phyloP scores from a whole-genome alignment of 495 filamentous ascomycete species.

The Neurospora pannonica region DNA sequence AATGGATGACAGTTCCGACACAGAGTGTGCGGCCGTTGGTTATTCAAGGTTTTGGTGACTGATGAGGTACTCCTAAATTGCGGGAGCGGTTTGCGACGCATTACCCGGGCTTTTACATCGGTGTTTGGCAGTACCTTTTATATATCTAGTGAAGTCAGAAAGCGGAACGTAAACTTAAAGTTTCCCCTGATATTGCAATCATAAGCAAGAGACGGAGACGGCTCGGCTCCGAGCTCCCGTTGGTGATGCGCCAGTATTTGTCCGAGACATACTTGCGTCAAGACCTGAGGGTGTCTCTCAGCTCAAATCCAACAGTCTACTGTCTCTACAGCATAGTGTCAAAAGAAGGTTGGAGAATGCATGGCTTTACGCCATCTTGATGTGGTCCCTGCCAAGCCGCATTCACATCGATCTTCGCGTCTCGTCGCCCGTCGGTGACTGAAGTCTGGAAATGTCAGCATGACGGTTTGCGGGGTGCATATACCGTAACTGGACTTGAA shows the following conservation, averaged over 20 bases:
- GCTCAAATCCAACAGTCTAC: not conserved
- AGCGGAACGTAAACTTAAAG: not conserved
- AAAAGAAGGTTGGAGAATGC: not conserved
- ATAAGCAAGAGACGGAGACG: not conserved
- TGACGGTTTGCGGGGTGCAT: not conserved
- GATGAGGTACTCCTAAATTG: not conserved
- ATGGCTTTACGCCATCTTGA: not conserved
- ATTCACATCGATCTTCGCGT: not conserved
- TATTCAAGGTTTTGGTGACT: not conserved
- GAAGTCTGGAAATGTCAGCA: not conserved
- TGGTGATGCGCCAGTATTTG: not conserved
- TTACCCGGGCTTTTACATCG: not conserved
- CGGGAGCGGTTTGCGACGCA: not conserved
- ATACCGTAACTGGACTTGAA: not conserved
- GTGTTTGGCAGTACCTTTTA: not conserved
- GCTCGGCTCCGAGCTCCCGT: not conserved
- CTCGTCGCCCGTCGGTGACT: not conserved
- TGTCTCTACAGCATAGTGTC: not conserved
- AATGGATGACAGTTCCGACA: not conserved
- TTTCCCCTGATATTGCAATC: not conserved
- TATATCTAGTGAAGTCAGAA: not conserved
- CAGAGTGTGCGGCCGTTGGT: not conserved
- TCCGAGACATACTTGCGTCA: not conserved
- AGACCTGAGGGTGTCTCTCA: not conserved
- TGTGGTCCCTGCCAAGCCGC: not conserved